Conservation (phyloP, 2,329 filamentous ascomycete genomes). For the Waltergamsia citrina region DNA sequence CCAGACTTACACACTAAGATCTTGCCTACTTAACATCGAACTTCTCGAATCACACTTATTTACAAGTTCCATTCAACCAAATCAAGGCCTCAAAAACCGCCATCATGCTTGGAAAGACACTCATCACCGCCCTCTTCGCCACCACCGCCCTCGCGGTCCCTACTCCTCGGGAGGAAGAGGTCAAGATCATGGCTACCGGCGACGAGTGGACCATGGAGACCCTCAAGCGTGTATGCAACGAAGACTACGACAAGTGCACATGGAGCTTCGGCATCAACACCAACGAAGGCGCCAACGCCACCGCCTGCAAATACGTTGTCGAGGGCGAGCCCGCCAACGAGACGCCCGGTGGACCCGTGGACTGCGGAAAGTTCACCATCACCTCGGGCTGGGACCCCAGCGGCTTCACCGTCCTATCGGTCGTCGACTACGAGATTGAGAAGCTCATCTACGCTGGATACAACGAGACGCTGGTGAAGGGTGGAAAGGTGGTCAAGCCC, state of each 20-base stretch:
- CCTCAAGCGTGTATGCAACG: conserved; percentile 23
- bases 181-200: not conserved
- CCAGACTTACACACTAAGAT: too few relatives aligned
- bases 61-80: too few relatives aligned
- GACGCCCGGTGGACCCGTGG: not conserved
- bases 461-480: not conserved
- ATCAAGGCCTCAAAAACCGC: too few relatives aligned
- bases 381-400: not conserved
- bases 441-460: conserved; percentile 1
- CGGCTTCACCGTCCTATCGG: conserved; percentile 1
- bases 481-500: not conserved
- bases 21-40: too few relatives aligned
- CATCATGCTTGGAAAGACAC: not conserved
- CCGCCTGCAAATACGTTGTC: conserved; percentile 11
- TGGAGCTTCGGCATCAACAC: conserved; percentile 30
- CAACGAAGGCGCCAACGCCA: conserved; percentile 2
- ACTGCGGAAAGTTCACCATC: not conserved
- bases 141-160: not conserved
- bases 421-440: not conserved
- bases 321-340: conserved; percentile 19
- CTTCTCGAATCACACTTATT: too few relatives aligned
- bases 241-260: conserved; percentile 16
- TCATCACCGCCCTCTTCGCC: not conserved
- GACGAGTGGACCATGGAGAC: conserved; percentile 25
- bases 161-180: not conserved